Evolutionary conservation across 2,329 filamentous ascomycete genomes (phyloP), one percentile per base, ranked within the genome.

Genomic region (Clonostachys sp.): DNA sequence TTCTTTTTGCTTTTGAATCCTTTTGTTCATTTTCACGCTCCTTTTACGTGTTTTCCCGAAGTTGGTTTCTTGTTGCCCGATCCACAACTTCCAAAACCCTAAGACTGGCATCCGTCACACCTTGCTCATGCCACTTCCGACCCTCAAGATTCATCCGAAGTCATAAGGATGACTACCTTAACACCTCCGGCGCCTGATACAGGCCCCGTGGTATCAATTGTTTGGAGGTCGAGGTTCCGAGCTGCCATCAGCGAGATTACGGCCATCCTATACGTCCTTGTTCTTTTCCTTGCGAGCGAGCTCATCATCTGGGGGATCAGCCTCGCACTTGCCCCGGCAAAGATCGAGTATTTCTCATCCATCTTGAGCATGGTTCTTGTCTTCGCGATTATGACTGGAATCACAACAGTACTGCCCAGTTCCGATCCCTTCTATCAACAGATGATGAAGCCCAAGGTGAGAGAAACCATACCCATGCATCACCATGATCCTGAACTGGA

Each of bases 291-390:
- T 3, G 20, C 58, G 14, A 68, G 70, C 48, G 70, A 78, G 53
- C 51, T 77, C n/a, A 52, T 73, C 34, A 73, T 76, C 17, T 75
- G 70, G 57, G 67, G 62, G 3, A 57, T 77, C 10, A 68, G 71
- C 34, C 52, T 60, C 10, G 55, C 57, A 1, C 56, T 77, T 14
- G 53, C 61, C 10, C 51, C 53, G 1, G 58, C 55, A 3, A 47
- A 58, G 4, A 50, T 71, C n/a, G 60, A 71, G 24, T 77, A 75
- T 48, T 72, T 76, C 5, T 67, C 73, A 0, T 66, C 74, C 7
- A 72, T 79, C 41, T 48, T 74, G 34, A 72, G 71, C 34, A 78
- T 79, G 75, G 13, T 65, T 0, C 42, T 69, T 14, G 59, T 70
- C 1, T 72, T 72, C 42, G 47, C 53, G 1, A 38, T 60, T 9